Evolutionary conservation across 2,329 filamentous ascomycete genomes (phyloP), one percentile per base, ranked within the genome.

Genomic region (Venturia oleaginea): DNA sequence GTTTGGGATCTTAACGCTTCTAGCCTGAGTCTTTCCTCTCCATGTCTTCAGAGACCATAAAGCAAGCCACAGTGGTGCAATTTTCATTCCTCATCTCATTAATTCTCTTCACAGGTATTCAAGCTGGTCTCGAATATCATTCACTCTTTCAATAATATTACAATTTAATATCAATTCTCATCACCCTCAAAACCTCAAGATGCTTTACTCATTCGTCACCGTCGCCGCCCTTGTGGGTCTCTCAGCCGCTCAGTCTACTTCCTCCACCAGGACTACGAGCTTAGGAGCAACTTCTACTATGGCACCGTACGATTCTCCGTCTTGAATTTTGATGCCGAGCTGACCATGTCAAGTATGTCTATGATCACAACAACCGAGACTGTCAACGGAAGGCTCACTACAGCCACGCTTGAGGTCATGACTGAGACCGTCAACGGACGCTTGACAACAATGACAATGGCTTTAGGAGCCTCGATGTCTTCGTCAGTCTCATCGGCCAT

Each of bases 61-160:
- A 57, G 51, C 27, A 34, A 34, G 51, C 51, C 30, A 34, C 51
- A 19, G 15, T 19, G 17, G 3, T 34, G 27, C 19, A 4, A 57
- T 32, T 34, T 32, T 15, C 30, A 22, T 32, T 57, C 51, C 30
- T 32, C 19, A 32, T 34, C 30, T 13, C 30, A 34, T 34, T 15
- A 57, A 19, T 57, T 30, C 34, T 6, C n/a, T 57, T 17, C 10
- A n/a, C n/a, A n/a, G n/a, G 1, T 32, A 57, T 57, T 57, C 51
- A 57, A 57, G 51, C 51, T 34, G 51, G 51, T 57, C 51, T 57
- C 30, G 51, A 57, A 57, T 34, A 57, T 57, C 27, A n/a, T 32
- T 55, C 51, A 32, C 8, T 57, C 51, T 8, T 32, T 51, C 27
- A 17, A 57, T 57, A 19, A 57, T 57, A 57, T 8, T 11, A 19